Percentiles rank a stretch among this genome's conserved stretches.
Conservation (phyloP, 2,329 filamentous ascomycete genomes). For the Penicillium rolfsii region DNA sequence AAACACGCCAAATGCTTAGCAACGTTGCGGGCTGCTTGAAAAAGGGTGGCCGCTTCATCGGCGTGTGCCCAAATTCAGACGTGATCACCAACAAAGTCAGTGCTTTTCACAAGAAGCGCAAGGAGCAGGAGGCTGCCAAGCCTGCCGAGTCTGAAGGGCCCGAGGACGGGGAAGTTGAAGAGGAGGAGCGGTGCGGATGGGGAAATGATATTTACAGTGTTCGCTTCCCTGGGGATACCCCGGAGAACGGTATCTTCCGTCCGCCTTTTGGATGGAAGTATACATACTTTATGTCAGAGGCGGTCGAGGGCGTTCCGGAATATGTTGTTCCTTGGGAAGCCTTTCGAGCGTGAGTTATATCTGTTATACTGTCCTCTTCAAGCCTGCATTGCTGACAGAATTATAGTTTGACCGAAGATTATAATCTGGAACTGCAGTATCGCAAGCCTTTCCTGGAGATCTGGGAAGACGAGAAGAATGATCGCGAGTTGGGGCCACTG, state of each 20-base stretch:
- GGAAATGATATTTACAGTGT: slow-evolving; percentile 93
- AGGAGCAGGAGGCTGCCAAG: slow-evolving; percentile 50
- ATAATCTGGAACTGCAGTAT: slow-evolving; percentile 93
- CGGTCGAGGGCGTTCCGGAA: slow-evolving; percentile 93
- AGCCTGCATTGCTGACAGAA: slow-evolving; percentile 14
- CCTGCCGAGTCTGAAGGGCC: slow-evolving; percentile 40
- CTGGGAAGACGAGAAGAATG: slow-evolving; percentile 88
- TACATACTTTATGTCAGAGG: slow-evolving; percentile 93
- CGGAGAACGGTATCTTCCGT: slow-evolving; percentile 85
- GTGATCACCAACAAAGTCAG: slow-evolving; percentile 79
- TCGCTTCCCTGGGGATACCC: slow-evolving; percentile 80
- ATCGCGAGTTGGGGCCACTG: slow-evolving; percentile 75
- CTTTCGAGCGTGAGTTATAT: slow-evolving; percentile 70
- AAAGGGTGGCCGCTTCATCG: slow-evolving; percentile 92
- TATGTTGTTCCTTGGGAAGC: slow-evolving; percentile 99
- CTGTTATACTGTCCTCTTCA: neutral
- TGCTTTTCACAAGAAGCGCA: slow-evolving; percentile 67
- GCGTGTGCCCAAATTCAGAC: slow-evolving; percentile 96
- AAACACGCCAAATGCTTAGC: slow-evolving; percentile 86
- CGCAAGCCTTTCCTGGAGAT: slow-evolving; percentile 88
- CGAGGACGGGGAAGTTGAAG: slow-evolving; percentile 57
- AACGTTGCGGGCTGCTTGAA: slow-evolving; percentile 90
- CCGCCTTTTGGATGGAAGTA: slow-evolving; percentile 98
- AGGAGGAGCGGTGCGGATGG: slow-evolving; percentile 74
- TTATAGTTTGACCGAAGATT: slow-evolving; percentile 78